Evolutionary conservation across 768 basidiomycete genomes (phyloP).

Genomic region (Leucosporidium yakuticum): DNA sequence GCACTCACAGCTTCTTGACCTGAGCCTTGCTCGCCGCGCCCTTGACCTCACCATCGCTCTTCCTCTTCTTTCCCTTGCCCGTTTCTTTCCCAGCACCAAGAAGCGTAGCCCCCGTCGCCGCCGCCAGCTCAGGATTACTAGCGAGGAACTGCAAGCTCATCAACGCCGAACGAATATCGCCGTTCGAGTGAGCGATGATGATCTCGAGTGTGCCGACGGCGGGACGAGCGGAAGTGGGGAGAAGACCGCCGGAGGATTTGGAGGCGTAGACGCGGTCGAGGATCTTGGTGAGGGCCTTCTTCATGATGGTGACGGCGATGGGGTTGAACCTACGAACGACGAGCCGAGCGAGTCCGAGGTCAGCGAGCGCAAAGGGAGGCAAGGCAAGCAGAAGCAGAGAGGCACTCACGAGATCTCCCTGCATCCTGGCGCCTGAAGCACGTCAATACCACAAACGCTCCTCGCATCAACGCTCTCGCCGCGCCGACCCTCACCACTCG

Average conservation of each 20-base stretch:
- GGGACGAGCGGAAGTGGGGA: slow-evolving; percentile 49
- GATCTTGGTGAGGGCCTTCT: slow-evolving; percentile 61
- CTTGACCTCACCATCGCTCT: slow-evolving; percentile 29
- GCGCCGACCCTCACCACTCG: slow-evolving; percentile 49
- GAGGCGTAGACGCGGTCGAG: slow-evolving; percentile 26
- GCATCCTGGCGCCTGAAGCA: slow-evolving; percentile 67
- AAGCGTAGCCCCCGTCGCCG: slow-evolving; percentile 28
- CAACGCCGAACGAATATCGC: slow-evolving; percentile 87
- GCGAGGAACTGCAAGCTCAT: slow-evolving; percentile 86
- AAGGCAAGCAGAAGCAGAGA: slow-evolving; percentile 1
- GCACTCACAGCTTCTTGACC: slow-evolving; percentile 40
- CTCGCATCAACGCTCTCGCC: slow-evolving; percentile 60
- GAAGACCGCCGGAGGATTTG: neutral
- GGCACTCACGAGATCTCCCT: slow-evolving; percentile 68
- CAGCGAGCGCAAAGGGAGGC: neutral
- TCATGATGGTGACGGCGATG: slow-evolving; percentile 77
- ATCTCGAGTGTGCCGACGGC: slow-evolving; percentile 58
- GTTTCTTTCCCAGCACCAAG: slow-evolving; percentile 34
- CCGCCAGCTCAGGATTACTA: slow-evolving; percentile 35
- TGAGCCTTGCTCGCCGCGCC: slow-evolving; percentile 21
- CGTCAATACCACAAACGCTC: slow-evolving; percentile 61
- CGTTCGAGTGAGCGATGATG: slow-evolving; percentile 71
- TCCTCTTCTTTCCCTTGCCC: slow-evolving; percentile 42
- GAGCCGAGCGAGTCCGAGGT: neutral
- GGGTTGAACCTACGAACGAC: slow-evolving; percentile 68